Percentiles rank a stretch among this genome's conserved stretches.
Evolutionary conservation across 148 eudicot genomes (phyloP).

Genomic region (Chenopodium suecicum): DNA sequence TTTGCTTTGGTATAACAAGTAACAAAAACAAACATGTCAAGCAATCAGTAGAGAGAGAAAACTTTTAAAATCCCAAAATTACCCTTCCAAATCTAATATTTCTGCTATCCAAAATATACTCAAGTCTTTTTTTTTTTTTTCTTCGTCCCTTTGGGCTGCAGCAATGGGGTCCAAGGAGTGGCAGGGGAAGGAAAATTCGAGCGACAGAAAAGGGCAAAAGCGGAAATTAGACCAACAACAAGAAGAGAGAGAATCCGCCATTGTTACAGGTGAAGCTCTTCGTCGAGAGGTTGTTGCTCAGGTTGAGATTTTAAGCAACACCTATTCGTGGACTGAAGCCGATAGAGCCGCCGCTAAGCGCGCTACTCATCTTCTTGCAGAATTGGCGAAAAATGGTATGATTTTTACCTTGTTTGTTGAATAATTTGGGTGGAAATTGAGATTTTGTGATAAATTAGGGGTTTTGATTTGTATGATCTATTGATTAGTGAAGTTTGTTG

Average conservation of each 20-base stretch:
- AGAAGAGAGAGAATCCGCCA: slow-evolving; percentile 22
- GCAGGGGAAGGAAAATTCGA: slow-evolving; percentile 38
- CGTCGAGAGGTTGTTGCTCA: slow-evolving; percentile 36
- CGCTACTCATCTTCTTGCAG: slow-evolving; percentile 54
- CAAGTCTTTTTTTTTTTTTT: slow-evolving; percentile 7
- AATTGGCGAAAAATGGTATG: slow-evolving; percentile 75
- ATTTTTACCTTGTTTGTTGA: not conserved
- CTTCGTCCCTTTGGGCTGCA: slow-evolving; percentile 1
- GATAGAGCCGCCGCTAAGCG: slow-evolving; percentile 47
- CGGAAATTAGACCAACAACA: slow-evolving; percentile 45
- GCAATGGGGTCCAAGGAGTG: slow-evolving; percentile 42
- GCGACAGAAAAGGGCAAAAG: slow-evolving; percentile 53
- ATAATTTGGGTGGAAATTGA: not conserved
- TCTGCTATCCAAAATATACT: not conserved
- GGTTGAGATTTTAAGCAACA: slow-evolving; percentile 30
- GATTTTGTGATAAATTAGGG: slow-evolving; percentile 3
- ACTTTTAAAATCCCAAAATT: not conserved
- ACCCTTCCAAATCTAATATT: not conserved
- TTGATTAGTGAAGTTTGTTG: slow-evolving; percentile 7
- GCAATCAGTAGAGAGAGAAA: not conserved
- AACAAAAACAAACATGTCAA: no score
- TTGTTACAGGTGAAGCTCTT: slow-evolving; percentile 23
- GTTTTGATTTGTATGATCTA: not conserved
- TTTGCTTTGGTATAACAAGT: no score
- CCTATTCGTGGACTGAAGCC: slow-evolving; percentile 43